Evolutionary conservation across 2,329 filamentous ascomycete genomes (phyloP).

Genomic region (Fusarium cicatricum): DNA sequence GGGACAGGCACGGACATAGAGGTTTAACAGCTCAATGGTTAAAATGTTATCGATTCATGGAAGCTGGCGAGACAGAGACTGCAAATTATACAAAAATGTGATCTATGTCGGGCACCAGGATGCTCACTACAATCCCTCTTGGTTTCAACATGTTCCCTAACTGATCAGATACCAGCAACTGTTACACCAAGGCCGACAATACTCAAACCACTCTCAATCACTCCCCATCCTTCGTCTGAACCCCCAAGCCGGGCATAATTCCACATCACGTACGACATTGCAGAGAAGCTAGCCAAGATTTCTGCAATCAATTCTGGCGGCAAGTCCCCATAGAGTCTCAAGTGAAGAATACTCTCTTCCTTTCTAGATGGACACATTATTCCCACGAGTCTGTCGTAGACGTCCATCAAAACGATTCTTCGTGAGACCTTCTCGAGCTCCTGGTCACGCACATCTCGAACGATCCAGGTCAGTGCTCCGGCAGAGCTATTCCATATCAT

Average conservation of each 20-base stretch:
- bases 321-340: conserved; percentile 2
- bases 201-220: not conserved
- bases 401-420: conserved; percentile 10
- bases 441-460: conserved; percentile 2
- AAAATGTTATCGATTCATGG: no score
- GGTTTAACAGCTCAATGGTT: no score
- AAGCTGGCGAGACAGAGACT: no score
- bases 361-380: conserved; percentile 2
- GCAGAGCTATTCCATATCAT: conserved; percentile 18
- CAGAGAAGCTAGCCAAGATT: conserved; percentile 12
- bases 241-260: conserved; percentile 6
- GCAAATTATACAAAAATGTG: no score
- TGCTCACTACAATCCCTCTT: no score
- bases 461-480: conserved; percentile 9
- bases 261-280: conserved; percentile 6
- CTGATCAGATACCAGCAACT: not conserved
- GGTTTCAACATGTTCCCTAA: no score
- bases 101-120: no score
- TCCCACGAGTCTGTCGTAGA: conserved; percentile 12
- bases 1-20: not conserved
- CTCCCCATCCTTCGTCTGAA: conserved; percentile 4
- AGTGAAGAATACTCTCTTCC: not conserved
- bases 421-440: not conserved
- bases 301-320: not conserved
- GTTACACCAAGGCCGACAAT: not conserved